Evolutionary conservation across 208 protist species (phyloP).

Genomic region (Acanthamoeba divionensis): DNA sequence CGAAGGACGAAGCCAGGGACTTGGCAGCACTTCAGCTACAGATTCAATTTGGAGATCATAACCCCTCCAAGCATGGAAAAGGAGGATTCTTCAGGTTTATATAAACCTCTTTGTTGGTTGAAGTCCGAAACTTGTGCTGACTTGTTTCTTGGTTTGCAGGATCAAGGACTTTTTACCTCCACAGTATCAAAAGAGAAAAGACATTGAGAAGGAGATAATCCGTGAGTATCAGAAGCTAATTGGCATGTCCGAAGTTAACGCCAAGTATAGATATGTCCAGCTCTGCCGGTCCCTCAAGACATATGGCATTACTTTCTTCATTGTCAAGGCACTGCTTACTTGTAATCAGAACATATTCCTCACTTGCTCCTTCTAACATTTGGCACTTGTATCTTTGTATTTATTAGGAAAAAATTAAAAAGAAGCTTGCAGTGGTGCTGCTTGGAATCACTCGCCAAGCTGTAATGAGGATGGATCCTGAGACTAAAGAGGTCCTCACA

Average conservation of each 20-base stretch:
- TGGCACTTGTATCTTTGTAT: background rate
- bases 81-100: slow-evolving; percentile 8
- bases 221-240: slow-evolving; percentile 76
- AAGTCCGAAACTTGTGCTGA: slow-evolving; percentile 58
- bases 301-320: slow-evolving; percentile 81
- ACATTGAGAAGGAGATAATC: slow-evolving; percentile 75
- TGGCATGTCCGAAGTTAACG: slow-evolving; percentile 72
- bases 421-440: slow-evolving; percentile 70
- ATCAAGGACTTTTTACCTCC: slow-evolving; percentile 73
- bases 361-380: background rate
- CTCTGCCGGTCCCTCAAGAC: slow-evolving; percentile 80
- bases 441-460: slow-evolving; percentile 78
- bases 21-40: slow-evolving; percentile 77
- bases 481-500: slow-evolving; percentile 74
- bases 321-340: slow-evolving; percentile 60
- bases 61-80: slow-evolving; percentile 68
- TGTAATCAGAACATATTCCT: background rate
- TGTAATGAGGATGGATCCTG: slow-evolving; percentile 73
- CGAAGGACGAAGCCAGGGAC: slow-evolving; percentile 69
- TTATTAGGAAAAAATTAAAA: slow-evolving; percentile 48
- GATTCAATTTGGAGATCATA: slow-evolving; percentile 72
- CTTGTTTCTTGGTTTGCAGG: background rate
- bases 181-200: slow-evolving; percentile 70
- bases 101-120: background rate
- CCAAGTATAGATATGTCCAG: slow-evolving; percentile 82